Base-by-base conservation (phyloP, 768 basidiomycete genomes). In the Cystobasidium tubakii region DNA sequence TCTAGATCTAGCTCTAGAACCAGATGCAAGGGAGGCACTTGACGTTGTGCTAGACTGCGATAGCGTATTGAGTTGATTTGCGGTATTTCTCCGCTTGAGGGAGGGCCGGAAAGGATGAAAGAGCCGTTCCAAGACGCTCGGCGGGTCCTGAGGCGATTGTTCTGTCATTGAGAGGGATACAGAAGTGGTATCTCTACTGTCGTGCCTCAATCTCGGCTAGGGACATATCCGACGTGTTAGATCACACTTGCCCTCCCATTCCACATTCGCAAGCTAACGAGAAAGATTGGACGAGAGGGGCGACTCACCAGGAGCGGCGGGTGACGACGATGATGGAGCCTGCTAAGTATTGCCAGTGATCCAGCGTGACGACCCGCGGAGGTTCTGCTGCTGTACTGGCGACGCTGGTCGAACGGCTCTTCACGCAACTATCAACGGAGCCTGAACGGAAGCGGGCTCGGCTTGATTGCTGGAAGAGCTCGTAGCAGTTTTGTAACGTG, bases 61-160 rank as follows among this genome's bases (percentile, higher is more conserved):
- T 60, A 65, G 67, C n/a, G 57, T 31, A 15, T 39, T 62, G 31
- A 31, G 43, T 33, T 29, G 36, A 25, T 67, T 25, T 13, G 39
- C 66, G 10, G 69, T 42, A n/a, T 73, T 19, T 25, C 55, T 31
- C 44, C 71, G 9, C 57, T 75, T 15, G 60, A 69, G 27, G 80
- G 80, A 81, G 85, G 83, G 57, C 1, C 66, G 39, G 29, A 67
- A 53, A n/a, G 66, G 44, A 39, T 67, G 44, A 21, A 67, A 27
- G 50, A 67, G 42, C 6, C 66, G 39, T 50, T 31, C 66, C 6
- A 67, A 33, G 7, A 67, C 29, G 57, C 57, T 39, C 13, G 57
- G 57, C 57, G 57, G 21, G 12, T 50, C 46, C 4, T 50, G 46
- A 21, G 46, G n/a, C 27, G 57, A 17, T 29, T 62, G 19, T 4